A percentile compares a stretch with the other conserved stretches of the same genome.
Conservation (phyloP, 2,329 filamentous ascomycete species). For the Exophiala sideris region DNA sequence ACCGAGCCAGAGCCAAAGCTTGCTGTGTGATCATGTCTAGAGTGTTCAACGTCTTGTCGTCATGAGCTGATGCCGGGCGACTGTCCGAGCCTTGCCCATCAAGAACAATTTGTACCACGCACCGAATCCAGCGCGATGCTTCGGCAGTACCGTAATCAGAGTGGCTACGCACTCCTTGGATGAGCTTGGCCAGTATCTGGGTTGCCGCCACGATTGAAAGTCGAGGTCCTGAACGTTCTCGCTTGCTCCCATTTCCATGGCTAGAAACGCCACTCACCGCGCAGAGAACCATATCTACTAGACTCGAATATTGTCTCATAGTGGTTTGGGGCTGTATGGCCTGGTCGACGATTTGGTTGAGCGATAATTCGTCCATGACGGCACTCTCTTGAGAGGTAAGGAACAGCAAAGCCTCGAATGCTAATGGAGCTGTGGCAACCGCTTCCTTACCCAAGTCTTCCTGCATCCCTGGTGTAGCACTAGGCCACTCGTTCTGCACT, state of each 20-base stretch:
- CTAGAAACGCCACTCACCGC: not conserved
- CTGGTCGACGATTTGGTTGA: slow-evolving; percentile 51
- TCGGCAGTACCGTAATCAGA: slow-evolving; percentile 56
- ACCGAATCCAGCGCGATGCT: slow-evolving; percentile 73
- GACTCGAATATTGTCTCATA: slow-evolving; percentile 55
- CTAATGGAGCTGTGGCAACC: slow-evolving; percentile 19
- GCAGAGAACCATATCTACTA: slow-evolving; percentile 62
- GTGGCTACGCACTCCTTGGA: slow-evolving; percentile 63
- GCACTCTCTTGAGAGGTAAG: slow-evolving; percentile 1
- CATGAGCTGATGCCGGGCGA: slow-evolving; percentile 4
- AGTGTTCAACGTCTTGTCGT: slow-evolving; percentile 20
- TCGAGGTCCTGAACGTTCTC: slow-evolving; percentile 13
- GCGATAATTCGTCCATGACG: slow-evolving; percentile 52
- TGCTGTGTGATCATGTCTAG: slow-evolving; percentile 37
- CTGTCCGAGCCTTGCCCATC: slow-evolving; percentile 35
- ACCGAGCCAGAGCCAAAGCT: slow-evolving; percentile 30
- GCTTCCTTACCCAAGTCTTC: slow-evolving; percentile 12
- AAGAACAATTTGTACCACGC: slow-evolving; percentile 67
- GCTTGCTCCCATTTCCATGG: not conserved
- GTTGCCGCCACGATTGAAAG: slow-evolving; percentile 38
- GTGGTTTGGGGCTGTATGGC: slow-evolving; percentile 28
- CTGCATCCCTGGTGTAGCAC: not conserved
- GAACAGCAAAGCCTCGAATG: slow-evolving; percentile 27
- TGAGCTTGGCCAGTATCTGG: slow-evolving; percentile 53
- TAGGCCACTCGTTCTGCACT: not conserved